A percentile compares a stretch with the other conserved stretches of the same genome.
These are phyloP conservation scores for Pythium phragmitis DNA, from an alignment of 352 stramenopile species.

Conservation along the genomic window DNA sequence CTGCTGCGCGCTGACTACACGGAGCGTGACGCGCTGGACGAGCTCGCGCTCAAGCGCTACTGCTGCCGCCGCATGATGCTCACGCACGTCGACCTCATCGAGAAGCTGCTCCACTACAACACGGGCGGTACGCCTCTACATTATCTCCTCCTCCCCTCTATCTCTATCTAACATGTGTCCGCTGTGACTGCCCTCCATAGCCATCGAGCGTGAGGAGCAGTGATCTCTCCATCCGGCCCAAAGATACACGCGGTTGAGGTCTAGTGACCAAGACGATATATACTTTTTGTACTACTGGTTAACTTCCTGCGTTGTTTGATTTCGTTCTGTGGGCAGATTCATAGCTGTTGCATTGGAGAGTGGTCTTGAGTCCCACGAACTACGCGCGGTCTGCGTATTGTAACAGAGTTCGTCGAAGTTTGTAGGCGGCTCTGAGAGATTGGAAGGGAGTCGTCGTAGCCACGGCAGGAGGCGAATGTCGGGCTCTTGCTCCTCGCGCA, in stretches of 20 bases:
- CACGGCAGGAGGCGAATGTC: no score
- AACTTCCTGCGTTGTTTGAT: no score
- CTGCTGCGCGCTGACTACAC: constrained; percentile 97
- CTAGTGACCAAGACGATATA: not conserved
- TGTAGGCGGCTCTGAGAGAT: no score
- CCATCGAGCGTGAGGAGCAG: constrained; percentile 77
- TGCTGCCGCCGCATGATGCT: constrained; percentile 99
- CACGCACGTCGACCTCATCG: constrained; percentile 99
- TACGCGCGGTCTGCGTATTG: no score
- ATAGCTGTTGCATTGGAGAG: no score
- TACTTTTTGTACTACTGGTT: constrained; percentile 8
- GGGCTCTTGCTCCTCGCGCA: no score
- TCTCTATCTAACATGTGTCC: constrained; percentile 10
- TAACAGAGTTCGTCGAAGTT: no score
- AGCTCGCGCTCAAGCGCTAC: constrained; percentile 98
- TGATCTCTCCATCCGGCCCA: not conserved
- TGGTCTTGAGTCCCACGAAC: no score
- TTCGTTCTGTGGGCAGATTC: no score
- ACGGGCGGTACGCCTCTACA: constrained; percentile 67
- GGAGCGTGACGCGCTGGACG: constrained; percentile 97
- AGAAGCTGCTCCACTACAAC: constrained; percentile 99
- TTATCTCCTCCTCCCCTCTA: not conserved
- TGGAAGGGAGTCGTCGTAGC: no score
- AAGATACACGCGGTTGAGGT: not conserved
- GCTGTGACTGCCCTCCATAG: constrained; percentile 28